phyloP scores from a whole-genome alignment of 2,329 filamentous ascomycete species.

The Clathrospora elynae region DNA sequence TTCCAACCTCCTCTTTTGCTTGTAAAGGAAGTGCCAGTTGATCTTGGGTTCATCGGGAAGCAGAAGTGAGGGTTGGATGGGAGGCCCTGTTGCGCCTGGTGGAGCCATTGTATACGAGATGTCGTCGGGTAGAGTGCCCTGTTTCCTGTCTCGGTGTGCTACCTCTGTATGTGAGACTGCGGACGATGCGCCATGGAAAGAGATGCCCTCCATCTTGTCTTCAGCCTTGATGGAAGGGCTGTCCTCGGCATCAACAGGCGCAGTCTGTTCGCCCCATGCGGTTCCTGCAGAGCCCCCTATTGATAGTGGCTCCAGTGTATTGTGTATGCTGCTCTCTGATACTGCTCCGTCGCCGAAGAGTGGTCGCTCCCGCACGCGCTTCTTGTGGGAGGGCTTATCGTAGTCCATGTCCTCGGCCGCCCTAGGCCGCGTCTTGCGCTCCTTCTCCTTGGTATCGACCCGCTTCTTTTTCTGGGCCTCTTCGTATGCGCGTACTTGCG shows the following conservation, averaged over 20 bases:
- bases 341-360: conserved; percentile 46
- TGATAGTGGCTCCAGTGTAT: conserved; percentile 27
- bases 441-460: conserved; percentile 44
- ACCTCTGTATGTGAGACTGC: conserved; percentile 22
- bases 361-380: conserved; percentile 55
- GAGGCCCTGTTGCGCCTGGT: conserved; percentile 11
- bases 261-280: conserved; percentile 56
- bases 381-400: conserved; percentile 59
- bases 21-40: conserved; percentile 94
- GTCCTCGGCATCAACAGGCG: conserved; percentile 54
- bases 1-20: conserved; percentile 81
- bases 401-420: conserved; percentile 55
- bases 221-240: conserved; percentile 34
- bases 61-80: conserved; percentile 42
- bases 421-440: conserved; percentile 54
- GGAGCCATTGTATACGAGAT: conserved; percentile 12
- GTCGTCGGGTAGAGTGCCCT: conserved; percentile 13
- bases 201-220: conserved; percentile 48
- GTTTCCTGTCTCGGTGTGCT: conserved; percentile 26
- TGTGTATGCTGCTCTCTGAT: conserved; percentile 29
- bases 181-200: conserved; percentile 32
- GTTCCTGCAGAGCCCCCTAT: conserved; percentile 25
- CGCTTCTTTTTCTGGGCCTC: conserved; percentile 54
- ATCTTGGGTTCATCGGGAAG: conserved; percentile 61
- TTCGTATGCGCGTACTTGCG: conserved; percentile 71